These are phyloP conservation scores for Leptographium galeiforme DNA, from an alignment of 2,329 filamentous ascomycete species.

Conservation along the genomic window DNA sequence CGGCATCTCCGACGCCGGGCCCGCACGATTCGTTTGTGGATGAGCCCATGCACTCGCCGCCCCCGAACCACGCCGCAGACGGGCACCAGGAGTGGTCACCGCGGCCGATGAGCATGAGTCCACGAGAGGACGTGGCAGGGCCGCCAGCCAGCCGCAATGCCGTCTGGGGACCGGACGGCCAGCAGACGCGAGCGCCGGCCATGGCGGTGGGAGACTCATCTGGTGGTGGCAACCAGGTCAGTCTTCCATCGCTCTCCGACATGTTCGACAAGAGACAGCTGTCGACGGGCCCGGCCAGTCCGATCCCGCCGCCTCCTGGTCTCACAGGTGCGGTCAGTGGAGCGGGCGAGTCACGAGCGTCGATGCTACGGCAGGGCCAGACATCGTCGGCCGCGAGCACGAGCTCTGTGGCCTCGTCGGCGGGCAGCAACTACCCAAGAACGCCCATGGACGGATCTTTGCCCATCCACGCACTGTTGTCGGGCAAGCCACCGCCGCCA, in stretches of 20 bases:
- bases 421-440: constrained; percentile 20
- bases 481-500: constrained; percentile 6
- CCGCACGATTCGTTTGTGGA: constrained; percentile 26
- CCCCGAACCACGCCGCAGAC: constrained; percentile 21
- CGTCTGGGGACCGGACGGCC: neutral
- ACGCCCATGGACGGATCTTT: constrained; percentile 36
- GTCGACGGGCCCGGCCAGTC: constrained; percentile 11
- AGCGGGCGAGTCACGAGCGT: constrained; percentile 13
- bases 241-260: constrained; percentile 33
- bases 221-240: constrained; percentile 15
- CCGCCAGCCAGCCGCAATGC: neutral
- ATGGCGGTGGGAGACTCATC: constrained; percentile 1
- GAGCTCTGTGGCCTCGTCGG: constrained; percentile 22
- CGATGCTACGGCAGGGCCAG: constrained; percentile 30
- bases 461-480: constrained; percentile 39
- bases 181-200: constrained; percentile 14
- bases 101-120: constrained; percentile 12
- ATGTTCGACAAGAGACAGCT: constrained; percentile 27
- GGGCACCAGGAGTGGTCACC: constrained; percentile 16
- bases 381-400: constrained; percentile 13
- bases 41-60: constrained; percentile 28
- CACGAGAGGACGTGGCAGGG: constrained; percentile 13
- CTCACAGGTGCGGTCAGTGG: constrained; percentile 9
- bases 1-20: constrained; percentile 22
- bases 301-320: constrained; percentile 14